Evolutionary conservation across 2,329 filamentous ascomycete genomes (phyloP), one percentile per base, ranked within the genome.

Genomic region (Fusarium austroafricanum): DNA sequence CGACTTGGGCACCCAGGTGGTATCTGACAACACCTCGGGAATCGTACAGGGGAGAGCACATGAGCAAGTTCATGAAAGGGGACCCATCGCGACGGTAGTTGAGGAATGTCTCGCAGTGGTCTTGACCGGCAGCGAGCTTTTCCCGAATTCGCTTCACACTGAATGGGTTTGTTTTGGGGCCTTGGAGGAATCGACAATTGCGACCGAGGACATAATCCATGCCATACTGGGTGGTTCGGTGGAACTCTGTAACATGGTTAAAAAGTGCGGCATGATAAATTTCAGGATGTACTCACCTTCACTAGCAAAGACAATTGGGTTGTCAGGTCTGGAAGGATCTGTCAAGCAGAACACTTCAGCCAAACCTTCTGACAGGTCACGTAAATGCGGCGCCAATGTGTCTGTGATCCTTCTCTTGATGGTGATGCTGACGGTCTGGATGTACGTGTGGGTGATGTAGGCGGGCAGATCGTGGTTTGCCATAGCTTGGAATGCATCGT

Each of bases 71-170:
- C 84, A 93, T 90, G 73, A 93, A 93, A 0, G 90, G 90, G 1
- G 89, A 91, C 0, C 91, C 91, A 70, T 93, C 91, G n/a, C 90
- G 87, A 31, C 90, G 86, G 72, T 92, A 94, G 76, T 94, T 94
- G 37, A 94, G 79, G 55, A 94, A 88, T 0, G 92, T 87, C 71
- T 94, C 92, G 54, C 85, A 91, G 67, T 90, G 87, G 71, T 94
- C 91, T 68, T 87, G 84, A n/a, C 90, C 89, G 2, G 83, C 85
- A 10, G 82, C 76, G 12, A 91, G 79, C 28, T 88, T 88, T 39
- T 90, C 85, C 31, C 85, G 82, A 12, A 94, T 81, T 53, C 92
- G 83, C 54, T 82, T 79, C 0, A 91, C 82, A 50, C 88, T 91
- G 63, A 85, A 83, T 0, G 82, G 82, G 67, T 90, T 90, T 8